These are phyloP conservation scores for Leccinum obscurum DNA, from an alignment of 768 basidiomycete species.

Conservation along the genomic window DNA sequence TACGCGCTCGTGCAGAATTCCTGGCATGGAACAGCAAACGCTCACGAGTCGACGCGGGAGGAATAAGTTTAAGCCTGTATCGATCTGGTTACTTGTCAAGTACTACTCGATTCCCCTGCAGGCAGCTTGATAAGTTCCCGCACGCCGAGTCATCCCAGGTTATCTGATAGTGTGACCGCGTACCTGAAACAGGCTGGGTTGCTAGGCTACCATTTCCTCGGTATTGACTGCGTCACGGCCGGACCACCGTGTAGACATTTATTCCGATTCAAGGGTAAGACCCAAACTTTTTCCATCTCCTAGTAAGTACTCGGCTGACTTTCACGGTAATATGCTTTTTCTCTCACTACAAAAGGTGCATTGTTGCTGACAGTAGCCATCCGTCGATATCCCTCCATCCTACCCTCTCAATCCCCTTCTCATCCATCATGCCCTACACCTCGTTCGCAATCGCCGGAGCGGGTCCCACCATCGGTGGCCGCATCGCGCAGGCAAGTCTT, in stretches of 20 bases:
- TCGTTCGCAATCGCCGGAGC: conserved; percentile 39
- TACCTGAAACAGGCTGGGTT: too few species aligned
- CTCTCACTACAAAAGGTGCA: neutral
- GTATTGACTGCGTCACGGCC: neutral
- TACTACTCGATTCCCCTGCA: too few species aligned
- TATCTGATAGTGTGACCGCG: too few species aligned
- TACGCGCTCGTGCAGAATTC: too few species aligned
- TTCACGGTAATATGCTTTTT: neutral
- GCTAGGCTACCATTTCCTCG: too few species aligned
- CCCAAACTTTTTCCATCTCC: neutral
- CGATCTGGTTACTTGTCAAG: too few species aligned
- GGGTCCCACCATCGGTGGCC: conserved; percentile 37
- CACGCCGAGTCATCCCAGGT: too few species aligned
- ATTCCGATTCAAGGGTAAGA: neutral
- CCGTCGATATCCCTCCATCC: neutral
- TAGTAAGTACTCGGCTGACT: neutral
- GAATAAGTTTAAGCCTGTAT: too few species aligned
- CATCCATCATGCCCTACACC: conserved; percentile 28
- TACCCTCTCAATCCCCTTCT: neutral
- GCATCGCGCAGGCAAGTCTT: conserved; percentile 30
- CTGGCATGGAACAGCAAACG: too few species aligned
- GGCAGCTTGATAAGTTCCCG: too few species aligned
- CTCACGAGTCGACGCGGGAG: too few species aligned
- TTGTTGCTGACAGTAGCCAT: neutral
- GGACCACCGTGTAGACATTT: neutral